These are phyloP conservation scores for Gossypium anomalum DNA, from an alignment of 345 rosid genomes.

Conservation along the genomic window DNA sequence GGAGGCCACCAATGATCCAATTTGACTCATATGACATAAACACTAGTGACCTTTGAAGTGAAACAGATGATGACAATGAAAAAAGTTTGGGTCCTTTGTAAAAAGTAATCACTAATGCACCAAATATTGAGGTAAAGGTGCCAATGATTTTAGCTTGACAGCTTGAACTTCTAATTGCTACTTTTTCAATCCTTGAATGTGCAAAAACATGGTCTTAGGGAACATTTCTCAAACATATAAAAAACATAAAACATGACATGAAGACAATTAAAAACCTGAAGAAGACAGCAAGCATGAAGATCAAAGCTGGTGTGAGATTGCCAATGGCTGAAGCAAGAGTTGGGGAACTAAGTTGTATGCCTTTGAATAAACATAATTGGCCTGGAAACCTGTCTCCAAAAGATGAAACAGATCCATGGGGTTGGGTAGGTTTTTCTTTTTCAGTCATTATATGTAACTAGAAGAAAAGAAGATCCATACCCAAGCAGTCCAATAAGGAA, in stretches of 20 bases:
- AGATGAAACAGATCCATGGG: not conserved
- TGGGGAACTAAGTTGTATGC: conserved; percentile 22
- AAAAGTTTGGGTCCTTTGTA: conserved; percentile 55
- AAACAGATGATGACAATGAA: conserved; percentile 7
- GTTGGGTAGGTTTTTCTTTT: not conserved
- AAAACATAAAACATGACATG: not conserved
- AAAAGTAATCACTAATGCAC: conserved; percentile 1
- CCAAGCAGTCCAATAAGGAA: conserved; percentile 29
- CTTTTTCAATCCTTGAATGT: conserved; percentile 62
- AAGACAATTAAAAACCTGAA: conserved; percentile 20
- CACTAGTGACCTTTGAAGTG: not conserved
- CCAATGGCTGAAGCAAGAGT: conserved; percentile 20
- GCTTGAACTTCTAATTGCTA: conserved; percentile 49
- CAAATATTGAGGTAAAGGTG: conserved; percentile 29
- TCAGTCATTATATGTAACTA: not conserved
- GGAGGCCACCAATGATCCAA: conserved; percentile 72
- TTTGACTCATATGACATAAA: conserved; percentile 21
- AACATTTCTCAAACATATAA: not conserved
- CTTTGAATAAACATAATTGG: not conserved
- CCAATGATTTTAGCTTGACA: conserved; percentile 78
- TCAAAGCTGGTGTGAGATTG: not conserved
- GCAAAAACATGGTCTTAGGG: not conserved
- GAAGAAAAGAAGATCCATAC: conserved; percentile 17
- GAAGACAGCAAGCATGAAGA: conserved; percentile 24
- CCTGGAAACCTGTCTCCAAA: conserved; percentile 2